phyloP scores from a whole-genome alignment of 169 alveolate species.

The Eimeria sp. region DNA sequence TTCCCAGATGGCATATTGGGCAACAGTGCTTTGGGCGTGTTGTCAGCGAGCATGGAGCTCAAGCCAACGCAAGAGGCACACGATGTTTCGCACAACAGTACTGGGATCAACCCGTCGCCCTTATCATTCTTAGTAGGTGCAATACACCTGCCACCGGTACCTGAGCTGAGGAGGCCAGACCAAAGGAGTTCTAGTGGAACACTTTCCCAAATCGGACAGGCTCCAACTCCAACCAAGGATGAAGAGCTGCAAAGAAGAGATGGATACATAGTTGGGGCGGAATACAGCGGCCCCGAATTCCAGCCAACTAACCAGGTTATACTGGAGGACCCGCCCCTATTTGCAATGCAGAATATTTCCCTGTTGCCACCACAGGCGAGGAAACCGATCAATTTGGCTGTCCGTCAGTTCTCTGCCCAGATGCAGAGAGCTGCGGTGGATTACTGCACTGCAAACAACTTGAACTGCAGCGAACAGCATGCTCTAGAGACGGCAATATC shows the following conservation, averaged over 20 bases:
- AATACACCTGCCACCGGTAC: slow-evolving; percentile 4
- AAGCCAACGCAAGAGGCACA: neutral
- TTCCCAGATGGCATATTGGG: slow-evolving; percentile 13
- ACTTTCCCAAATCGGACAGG: neutral
- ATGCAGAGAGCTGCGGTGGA: slow-evolving; percentile 64
- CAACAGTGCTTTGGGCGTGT: slow-evolving; percentile 1
- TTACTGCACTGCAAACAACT: slow-evolving; percentile 42
- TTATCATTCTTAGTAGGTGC: slow-evolving; percentile 38
- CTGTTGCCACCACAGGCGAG: slow-evolving; percentile 37
- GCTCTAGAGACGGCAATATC: slow-evolving; percentile 64
- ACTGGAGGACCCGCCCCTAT: slow-evolving; percentile 35
- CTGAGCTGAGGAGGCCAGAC: neutral
- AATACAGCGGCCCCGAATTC: slow-evolving; percentile 56
- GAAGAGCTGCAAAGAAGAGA: slow-evolving; percentile 29
- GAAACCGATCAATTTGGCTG: slow-evolving; percentile 36
- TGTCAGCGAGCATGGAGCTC: neutral
- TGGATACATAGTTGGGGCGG: slow-evolving; percentile 52
- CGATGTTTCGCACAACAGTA: neutral
- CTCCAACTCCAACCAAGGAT: neutral
- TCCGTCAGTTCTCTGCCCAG: slow-evolving; percentile 1
- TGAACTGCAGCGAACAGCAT: slow-evolving; percentile 59
- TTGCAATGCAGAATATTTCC: slow-evolving; percentile 52
- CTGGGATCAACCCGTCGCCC: neutral
- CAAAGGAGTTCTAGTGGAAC: neutral
- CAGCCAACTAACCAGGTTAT: neutral